Percentiles rank a stretch among this genome's conserved stretches.
These are phyloP conservation scores for Pseudevernia furfuracea DNA, from an alignment of 495 filamentous ascomycete genomes.

Conservation along the genomic window DNA sequence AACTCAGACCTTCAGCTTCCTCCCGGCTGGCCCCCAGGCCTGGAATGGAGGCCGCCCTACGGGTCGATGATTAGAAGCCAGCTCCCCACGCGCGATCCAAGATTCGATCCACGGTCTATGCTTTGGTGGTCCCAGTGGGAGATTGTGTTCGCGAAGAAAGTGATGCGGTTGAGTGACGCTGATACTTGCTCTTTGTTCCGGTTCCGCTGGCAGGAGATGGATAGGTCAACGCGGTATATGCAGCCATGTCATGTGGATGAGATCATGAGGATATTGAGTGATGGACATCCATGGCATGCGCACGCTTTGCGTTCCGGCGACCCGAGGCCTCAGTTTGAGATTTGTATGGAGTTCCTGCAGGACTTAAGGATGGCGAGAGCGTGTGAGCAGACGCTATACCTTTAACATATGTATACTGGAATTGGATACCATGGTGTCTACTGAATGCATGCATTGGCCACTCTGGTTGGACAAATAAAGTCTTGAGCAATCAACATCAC, in stretches of 20 bases:
- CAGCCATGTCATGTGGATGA: neutral
- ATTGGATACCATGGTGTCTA: neutral
- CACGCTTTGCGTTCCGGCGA: neutral
- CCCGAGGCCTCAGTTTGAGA: neutral
- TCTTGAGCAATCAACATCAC: neutral
- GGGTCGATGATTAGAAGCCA: neutral
- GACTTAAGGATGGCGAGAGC: neutral
- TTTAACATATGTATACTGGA: neutral
- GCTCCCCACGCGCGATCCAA: neutral
- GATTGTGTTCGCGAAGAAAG: neutral
- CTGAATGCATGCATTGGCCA: neutral
- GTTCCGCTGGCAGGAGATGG: neutral
- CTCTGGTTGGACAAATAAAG: neutral
- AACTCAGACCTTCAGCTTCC: neutral
- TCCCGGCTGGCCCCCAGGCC: neutral
- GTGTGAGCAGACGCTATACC: neutral
- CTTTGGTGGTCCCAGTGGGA: slow-evolving; percentile 5
- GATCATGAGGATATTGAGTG: neutral
- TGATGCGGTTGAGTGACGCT: neutral
- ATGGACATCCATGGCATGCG: neutral
- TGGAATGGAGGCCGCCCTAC: neutral
- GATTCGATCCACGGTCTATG: neutral
- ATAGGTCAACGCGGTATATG: neutral
- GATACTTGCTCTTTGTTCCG: neutral
- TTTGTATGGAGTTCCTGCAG: neutral